These are phyloP conservation scores for Alisma plantagoaquatica DNA, from an alignment of 106 monocot genomes.

Conservation along the genomic window DNA sequence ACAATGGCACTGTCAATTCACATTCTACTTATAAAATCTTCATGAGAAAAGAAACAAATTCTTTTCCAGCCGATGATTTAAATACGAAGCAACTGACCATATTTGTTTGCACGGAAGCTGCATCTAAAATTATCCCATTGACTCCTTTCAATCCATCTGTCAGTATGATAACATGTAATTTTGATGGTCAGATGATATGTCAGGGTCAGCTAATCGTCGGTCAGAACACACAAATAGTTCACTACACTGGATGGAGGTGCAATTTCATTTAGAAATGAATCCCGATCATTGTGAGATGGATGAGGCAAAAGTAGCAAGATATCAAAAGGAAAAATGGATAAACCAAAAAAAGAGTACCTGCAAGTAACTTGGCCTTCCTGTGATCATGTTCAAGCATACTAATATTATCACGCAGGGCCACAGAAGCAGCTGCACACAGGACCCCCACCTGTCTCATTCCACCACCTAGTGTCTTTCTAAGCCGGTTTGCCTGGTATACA, in stretches of 20 bases:
- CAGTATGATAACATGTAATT: too few species aligned
- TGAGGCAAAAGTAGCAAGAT: too few species aligned
- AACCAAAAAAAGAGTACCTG: conserved; percentile 62
- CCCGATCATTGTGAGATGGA: too few species aligned
- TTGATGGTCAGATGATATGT: too few species aligned
- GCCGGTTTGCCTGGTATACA: conserved; percentile 55
- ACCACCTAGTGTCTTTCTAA: conserved; percentile 87
- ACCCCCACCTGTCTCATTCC: conserved; percentile 97
- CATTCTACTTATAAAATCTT: background rate
- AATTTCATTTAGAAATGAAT: too few species aligned
- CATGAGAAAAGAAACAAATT: background rate
- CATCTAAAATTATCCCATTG: conserved; percentile 46
- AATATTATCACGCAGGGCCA: conserved; percentile 66
- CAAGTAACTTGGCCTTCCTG: conserved; percentile 58
- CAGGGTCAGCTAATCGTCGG: too few species aligned
- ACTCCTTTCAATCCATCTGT: conserved; percentile 68
- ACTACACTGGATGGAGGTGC: too few species aligned
- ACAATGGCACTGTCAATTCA: background rate
- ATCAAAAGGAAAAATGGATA: too few species aligned
- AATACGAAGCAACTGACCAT: conserved; percentile 66
- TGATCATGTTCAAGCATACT: conserved; percentile 78
- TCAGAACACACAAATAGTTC: too few species aligned
- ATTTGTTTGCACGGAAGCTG: conserved; percentile 67
- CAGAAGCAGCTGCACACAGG: conserved; percentile 78
- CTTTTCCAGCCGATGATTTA: background rate